Conservation (phyloP, 768 basidiomycete genomes). For the Termitomyces sp. region DNA sequence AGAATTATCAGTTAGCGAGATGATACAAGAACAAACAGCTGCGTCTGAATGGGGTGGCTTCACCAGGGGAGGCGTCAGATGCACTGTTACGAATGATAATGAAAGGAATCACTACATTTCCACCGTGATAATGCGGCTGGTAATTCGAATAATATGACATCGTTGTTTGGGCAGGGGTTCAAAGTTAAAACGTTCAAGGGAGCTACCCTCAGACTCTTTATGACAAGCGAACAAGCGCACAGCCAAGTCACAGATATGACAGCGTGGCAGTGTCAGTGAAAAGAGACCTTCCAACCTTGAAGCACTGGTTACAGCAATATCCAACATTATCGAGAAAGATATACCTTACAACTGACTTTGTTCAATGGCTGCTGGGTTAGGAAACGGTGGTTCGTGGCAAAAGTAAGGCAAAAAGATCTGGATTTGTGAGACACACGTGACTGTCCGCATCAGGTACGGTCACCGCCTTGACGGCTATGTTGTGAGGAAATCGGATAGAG, state of each 20-base stretch:
- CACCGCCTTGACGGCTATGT: not conserved
- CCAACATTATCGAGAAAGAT: not conserved
- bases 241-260: not conserved
- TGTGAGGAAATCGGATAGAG: not conserved
- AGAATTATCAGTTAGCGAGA: not conserved
- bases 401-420: too few relatives aligned
- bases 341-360: not conserved
- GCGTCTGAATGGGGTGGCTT: not conserved
- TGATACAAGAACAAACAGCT: conserved; percentile 1
- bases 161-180: not conserved
- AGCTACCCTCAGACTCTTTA: not conserved
- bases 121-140: not conserved
- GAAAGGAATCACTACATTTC: not conserved
- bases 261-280: too few relatives aligned
- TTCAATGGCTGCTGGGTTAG: not conserved
- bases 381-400: not conserved
- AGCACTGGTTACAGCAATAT: not conserved
- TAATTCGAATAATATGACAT: conserved; percentile 4
- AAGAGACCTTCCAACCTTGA: too few relatives aligned
- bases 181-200: not conserved
- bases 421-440: not conserved
- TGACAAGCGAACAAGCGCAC: not conserved
- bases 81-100: not conserved
- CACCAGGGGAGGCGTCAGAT: not conserved
- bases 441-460: not conserved